phyloP scores from a whole-genome alignment of 345 rosid genomes.

The Toxicodendron radicans region DNA sequence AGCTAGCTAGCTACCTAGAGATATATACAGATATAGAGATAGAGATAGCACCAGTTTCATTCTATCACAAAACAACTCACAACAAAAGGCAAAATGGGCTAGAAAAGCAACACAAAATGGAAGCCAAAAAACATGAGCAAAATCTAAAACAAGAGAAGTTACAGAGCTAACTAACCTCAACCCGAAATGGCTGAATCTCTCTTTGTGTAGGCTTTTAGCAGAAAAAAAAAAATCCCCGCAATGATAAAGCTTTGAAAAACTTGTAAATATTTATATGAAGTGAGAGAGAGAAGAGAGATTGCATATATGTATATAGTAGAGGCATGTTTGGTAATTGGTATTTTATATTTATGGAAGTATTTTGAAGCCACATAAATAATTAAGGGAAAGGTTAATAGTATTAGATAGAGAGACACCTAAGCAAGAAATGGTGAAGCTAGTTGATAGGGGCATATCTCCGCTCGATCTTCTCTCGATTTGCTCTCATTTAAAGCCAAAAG shows the following conservation, averaged over 20 bases:
- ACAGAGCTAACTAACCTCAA: constrained; percentile 24
- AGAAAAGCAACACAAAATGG: background rate
- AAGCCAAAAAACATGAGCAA: background rate
- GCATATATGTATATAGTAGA: background rate
- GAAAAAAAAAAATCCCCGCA: constrained; percentile 5
- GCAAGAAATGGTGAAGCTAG: constrained; percentile 19
- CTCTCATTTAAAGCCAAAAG: constrained; percentile 41
- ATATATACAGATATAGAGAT: background rate
- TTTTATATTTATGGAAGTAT: background rate
- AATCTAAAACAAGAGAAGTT: background rate
- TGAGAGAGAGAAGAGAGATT: background rate
- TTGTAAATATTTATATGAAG: background rate
- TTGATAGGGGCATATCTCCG: constrained; percentile 37
- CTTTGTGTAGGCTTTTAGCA: background rate
- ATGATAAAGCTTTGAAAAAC: background rate
- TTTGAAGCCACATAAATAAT: background rate
- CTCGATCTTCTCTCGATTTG: constrained; percentile 48
- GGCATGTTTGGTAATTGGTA: constrained; percentile 5
- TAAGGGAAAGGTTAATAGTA: no score
- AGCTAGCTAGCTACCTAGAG: background rate
- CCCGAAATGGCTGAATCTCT: constrained; percentile 10
- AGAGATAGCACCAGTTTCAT: background rate
- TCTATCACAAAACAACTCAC: no score
- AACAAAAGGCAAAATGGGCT: no score
- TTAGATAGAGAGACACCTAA: constrained; percentile 18